phyloP scores from a whole-genome alignment of 331 rosid species.

The Quercus tomentella region DNA sequence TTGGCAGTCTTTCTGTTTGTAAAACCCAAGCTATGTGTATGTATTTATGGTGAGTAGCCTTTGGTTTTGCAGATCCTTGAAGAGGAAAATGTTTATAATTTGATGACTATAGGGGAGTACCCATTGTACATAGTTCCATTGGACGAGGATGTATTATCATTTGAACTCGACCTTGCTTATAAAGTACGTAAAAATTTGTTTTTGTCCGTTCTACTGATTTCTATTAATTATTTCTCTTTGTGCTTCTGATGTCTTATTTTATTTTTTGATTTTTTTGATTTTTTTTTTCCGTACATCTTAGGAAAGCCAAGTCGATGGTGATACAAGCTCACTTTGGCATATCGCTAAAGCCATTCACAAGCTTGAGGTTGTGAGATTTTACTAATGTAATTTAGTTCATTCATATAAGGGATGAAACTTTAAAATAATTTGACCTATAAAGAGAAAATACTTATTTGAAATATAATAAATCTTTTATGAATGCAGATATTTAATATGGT shows the following conservation, averaged over 20 bases:
- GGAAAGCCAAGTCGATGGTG: slow-evolving; percentile 93
- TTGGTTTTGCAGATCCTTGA: slow-evolving; percentile 74
- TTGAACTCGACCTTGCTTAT: slow-evolving; percentile 77
- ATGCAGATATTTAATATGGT: slow-evolving; percentile 8
- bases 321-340: slow-evolving; percentile 94
- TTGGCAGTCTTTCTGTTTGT: neutral
- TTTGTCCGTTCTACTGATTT: slow-evolving; percentile 3
- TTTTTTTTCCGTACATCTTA: neutral
- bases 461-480: neutral
- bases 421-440: slow-evolving; percentile 1
- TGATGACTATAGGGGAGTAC: slow-evolving; percentile 79
- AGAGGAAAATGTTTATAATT: slow-evolving; percentile 77
- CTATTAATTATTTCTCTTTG: neutral
- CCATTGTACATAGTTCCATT: slow-evolving; percentile 72
- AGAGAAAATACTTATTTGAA: neutral
- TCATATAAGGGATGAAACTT: slow-evolving; percentile 6
- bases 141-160: slow-evolving; percentile 90
- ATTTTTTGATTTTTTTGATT: neutral
- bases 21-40: slow-evolving; percentile 1
- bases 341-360: slow-evolving; percentile 91
- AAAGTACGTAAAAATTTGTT: slow-evolving; percentile 46
- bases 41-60: neutral
- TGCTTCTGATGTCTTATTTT: slow-evolving; percentile 2
- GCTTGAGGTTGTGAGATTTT: slow-evolving; percentile 72
- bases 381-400: slow-evolving; percentile 1